Evolutionary conservation across 805 yeast species (phyloP).

Genomic region (Candida sonorensis): DNA sequence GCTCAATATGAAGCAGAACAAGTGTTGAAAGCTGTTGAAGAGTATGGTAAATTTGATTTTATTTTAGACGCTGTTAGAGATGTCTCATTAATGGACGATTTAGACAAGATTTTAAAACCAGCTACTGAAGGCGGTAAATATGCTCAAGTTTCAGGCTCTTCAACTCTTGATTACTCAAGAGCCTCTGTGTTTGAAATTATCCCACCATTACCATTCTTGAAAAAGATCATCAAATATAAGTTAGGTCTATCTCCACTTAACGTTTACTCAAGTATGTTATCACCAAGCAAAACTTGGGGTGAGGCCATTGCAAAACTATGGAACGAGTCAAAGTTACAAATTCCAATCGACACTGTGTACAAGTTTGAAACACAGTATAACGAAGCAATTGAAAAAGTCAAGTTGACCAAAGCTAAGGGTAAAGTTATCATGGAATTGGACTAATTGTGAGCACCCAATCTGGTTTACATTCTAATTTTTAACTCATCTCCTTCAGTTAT

Average conservation of each 20-base stretch:
- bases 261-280: slow-evolving; percentile 2
- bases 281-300: slow-evolving; percentile 8
- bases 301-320: slow-evolving; percentile 37
- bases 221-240: slow-evolving; percentile 5
- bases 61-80: slow-evolving; percentile 66
- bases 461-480: no score
- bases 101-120: slow-evolving; percentile 38
- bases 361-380: slow-evolving; percentile 38
- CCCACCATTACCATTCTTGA: slow-evolving; percentile 16
- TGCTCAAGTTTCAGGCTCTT: slow-evolving; percentile 53
- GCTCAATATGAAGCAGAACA: slow-evolving; percentile 30
- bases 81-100: slow-evolving; percentile 37
- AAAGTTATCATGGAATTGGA: slow-evolving; percentile 44
- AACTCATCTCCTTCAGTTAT: no score
- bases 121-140: slow-evolving; percentile 41
- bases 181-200: slow-evolving; percentile 19
- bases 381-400: slow-evolving; percentile 43
- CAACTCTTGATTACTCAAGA: slow-evolving; percentile 29
- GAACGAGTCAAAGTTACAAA: slow-evolving; percentile 35
- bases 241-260: slow-evolving; percentile 11
- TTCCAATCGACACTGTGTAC: slow-evolving; percentile 48
- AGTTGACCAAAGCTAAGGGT: slow-evolving; percentile 50
- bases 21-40: slow-evolving; percentile 22
- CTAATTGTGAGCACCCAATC: background rate
- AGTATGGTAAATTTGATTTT: slow-evolving; percentile 46